Evolutionary conservation across 495 filamentous ascomycete species (phyloP).

Genomic region (Pyrenula massariospora): DNA sequence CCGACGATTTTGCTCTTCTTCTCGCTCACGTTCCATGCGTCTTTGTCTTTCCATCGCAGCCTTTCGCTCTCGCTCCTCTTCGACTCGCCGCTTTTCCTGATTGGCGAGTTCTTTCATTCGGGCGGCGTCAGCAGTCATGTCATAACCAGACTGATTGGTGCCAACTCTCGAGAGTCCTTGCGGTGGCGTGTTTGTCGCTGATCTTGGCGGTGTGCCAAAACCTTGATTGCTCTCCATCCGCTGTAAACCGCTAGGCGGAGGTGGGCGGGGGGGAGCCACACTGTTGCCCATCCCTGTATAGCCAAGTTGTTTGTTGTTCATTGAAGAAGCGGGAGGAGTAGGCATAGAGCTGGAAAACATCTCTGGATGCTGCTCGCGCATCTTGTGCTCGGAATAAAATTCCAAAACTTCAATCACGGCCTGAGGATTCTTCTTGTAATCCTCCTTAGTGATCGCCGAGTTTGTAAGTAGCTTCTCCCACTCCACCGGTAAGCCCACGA

Average conservation of each 20-base stretch:
- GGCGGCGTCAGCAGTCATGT: constrained; percentile 30
- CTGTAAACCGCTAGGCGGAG: constrained; percentile 40
- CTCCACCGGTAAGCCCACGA: constrained; percentile 84
- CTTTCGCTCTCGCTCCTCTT: constrained; percentile 33
- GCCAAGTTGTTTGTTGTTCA: constrained; percentile 41
- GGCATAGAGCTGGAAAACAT: constrained; percentile 61
- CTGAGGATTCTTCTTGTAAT: constrained; percentile 96
- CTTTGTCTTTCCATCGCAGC: constrained; percentile 24
- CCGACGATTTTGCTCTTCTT: constrained; percentile 52
- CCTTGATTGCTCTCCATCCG: constrained; percentile 29
- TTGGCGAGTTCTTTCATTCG: constrained; percentile 39
- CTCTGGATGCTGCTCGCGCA: constrained; percentile 70
- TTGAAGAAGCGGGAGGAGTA: constrained; percentile 42
- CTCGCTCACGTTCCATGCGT: constrained; percentile 43
- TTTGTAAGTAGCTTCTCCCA: constrained; percentile 93
- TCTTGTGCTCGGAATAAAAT: constrained; percentile 93
- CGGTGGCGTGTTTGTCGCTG: constrained; percentile 24
- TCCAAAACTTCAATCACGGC: constrained; percentile 94
- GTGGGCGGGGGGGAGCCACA: constrained; percentile 69
- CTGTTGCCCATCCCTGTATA: constrained; percentile 55
- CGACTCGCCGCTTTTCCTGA: constrained; percentile 36
- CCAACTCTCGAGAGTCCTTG: constrained; percentile 18
- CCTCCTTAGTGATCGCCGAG: constrained; percentile 93
- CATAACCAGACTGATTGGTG: constrained; percentile 23
- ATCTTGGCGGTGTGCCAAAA: constrained; percentile 16